A percentile compares a stretch with the other conserved stretches of the same genome.
These are phyloP conservation scores for Toxoplasma gondii DNA, from an alignment of 169 alveolate genomes.

Conservation along the genomic window DNA sequence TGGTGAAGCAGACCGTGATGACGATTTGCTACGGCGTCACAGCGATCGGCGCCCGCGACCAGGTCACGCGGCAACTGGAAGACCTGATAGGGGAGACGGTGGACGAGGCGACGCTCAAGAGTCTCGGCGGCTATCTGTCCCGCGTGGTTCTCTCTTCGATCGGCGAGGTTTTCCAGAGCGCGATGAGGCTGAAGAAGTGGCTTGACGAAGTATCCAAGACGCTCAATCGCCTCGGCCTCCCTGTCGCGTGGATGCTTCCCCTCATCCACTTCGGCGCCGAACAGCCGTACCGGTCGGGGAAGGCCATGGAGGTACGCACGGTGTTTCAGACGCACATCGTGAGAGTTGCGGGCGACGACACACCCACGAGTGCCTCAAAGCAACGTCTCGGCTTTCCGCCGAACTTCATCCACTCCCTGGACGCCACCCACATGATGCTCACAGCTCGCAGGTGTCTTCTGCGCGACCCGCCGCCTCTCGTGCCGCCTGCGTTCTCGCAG, in stretches of 20 bases:
- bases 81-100: conserved; percentile 73
- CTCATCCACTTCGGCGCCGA: conserved; percentile 93
- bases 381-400: conserved; percentile 97
- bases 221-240: conserved; percentile 88
- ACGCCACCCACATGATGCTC: conserved; percentile 96
- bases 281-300: conserved; percentile 91
- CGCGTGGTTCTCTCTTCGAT: conserved; percentile 90
- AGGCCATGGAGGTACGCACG: conserved; percentile 82
- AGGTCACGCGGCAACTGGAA: conserved; percentile 84
- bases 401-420: conserved; percentile 95
- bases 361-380: conserved; percentile 75
- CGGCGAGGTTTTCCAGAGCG: conserved; percentile 92
- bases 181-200: conserved; percentile 95
- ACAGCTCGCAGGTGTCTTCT: conserved; percentile 90
- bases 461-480: conserved; percentile 28
- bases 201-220: conserved; percentile 90
- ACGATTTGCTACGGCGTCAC: conserved; percentile 99
- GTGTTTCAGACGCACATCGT: conserved; percentile 83
- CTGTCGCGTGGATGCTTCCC: conserved; percentile 96
- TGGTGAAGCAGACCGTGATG: conserved; percentile 99
- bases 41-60: conserved; percentile 82
- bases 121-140: conserved; percentile 86
- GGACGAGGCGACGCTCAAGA: conserved; percentile 66
- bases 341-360: conserved; percentile 77
- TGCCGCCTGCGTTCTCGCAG: background rate